Evolutionary conservation across 371 early-diverging fungal species (phyloP).

Genomic region (Umbelopsis sp.): DNA sequence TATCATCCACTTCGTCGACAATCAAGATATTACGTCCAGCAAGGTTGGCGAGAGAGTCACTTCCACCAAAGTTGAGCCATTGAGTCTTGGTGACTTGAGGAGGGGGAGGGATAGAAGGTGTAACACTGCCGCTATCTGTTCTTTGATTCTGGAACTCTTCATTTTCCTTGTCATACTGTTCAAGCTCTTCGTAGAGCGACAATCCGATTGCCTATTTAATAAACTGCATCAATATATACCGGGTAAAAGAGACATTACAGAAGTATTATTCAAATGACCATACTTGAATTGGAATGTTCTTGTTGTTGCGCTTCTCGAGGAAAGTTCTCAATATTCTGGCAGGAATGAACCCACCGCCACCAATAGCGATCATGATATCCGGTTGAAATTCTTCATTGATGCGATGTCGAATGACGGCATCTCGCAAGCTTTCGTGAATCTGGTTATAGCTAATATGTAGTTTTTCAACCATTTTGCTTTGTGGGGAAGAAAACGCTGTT

Average conservation of each 20-base stretch:
- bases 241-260: no score
- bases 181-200: constrained; percentile 77
- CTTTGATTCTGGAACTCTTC: constrained; percentile 18
- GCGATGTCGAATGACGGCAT: constrained; percentile 58
- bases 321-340: constrained; percentile 78
- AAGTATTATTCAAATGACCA: background rate
- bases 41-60: constrained; percentile 58
- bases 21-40: constrained; percentile 73
- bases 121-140: constrained; percentile 24
- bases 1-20: constrained; percentile 83
- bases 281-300: constrained; percentile 75
- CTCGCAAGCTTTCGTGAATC: constrained; percentile 67
- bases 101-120: constrained; percentile 31
- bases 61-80: constrained; percentile 76
- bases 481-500: no score
- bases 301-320: constrained; percentile 65
- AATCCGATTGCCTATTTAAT: constrained; percentile 63
- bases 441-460: constrained; percentile 64
- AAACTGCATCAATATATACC: no score
- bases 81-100: constrained; percentile 77
- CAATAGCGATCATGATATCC: constrained; percentile 67
- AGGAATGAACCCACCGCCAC: constrained; percentile 77
- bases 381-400: constrained; percentile 69
- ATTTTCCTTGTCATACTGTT: constrained; percentile 43
- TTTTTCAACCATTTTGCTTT: constrained; percentile 4